Base-by-base conservation (phyloP, 768 basidiomycete species). In the Kwoniella heveanensis region DNA sequence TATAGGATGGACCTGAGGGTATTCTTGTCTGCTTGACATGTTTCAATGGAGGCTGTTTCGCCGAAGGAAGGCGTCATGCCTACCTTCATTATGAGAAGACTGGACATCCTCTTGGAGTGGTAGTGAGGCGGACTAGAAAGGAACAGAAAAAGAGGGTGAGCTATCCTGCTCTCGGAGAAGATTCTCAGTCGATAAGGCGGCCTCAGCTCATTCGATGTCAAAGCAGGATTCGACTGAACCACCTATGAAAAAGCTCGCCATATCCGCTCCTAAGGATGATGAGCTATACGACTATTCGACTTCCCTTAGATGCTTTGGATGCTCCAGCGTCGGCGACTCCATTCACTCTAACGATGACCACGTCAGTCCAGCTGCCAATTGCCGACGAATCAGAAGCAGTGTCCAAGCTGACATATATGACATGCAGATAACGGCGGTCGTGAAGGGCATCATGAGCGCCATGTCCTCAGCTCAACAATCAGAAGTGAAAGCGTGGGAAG, bases 401-500 rank as follows among this genome's bases (percentile, higher is more conserved):
- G 17, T 19, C 9, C 39, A 19, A 36, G 54, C 65, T 64, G 60
- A 70, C 57, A 1, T 44, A 44, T 44, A 12, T 22, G 39, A 12
- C 30, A 19, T 19, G 5, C 48, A 89, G 86, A 82, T 86, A 44
- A 84, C 84, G 67, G 73, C 81, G 0, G 80, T 93, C 10, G 82
- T 86, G 3, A 84, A 88, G 22, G 86, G 85, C 0, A 83, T 95
- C 60, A 88, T 96, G 86, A 82, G 84, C 1, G 88, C 92, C 1
- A 82, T 91, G 70, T 92, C 92, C 0, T 94, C 92, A 1, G 89
- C 91, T 0, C 90, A 92, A 52, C 90, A 95, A 76, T 91, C 90
- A 0, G 93, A 97, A 73, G 89, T 99, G 52, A 89, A 96, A 80
- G 90, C 96, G 6, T 99, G 96, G 96, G 92, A 98, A 77, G 94